Evolutionary conservation across 75 land plant species (phyloP), one percentile per base, ranked within the genome.

Genomic region (Cupressus sempervirens): DNA sequence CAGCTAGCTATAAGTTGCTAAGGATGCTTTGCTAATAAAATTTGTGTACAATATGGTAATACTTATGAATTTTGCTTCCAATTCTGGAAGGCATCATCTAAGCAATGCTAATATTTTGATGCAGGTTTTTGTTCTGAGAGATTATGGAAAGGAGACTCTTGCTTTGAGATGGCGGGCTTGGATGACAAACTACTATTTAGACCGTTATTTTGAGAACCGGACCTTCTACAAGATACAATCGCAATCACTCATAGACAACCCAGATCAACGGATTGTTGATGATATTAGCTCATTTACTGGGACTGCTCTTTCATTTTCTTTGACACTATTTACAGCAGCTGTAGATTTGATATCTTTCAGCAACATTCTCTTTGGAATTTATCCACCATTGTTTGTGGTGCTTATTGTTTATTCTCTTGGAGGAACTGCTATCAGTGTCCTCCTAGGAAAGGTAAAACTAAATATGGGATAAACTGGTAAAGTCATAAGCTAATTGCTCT

Each of bases 221-320:
- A 92, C 94, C 23, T 98, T 96, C 82, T 98, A 98, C 86, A 93
- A 93, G 76, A 98, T 98, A 68, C 99, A 98, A 54, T 96, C 99
- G 29, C 98, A 96, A 76, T 93, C 99, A 73, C 87, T 96, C 13
- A 91, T 98, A 86, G 99, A 98, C 83, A 97, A 97, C 88, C 99
- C 99, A 81, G 99, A 98, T 88, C 99, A 98, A 83, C 92, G 99
- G 48, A 94, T 98, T 84, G 99, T 98, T 53, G 99, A 98, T 90
- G 99, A 97, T 83, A 70, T 98, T 45, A 96, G 95, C 84, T 86
- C 98, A 23, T 98, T 98, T 85, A 96, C 99, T 65, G 96, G 93
- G 85, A 98, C 96, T 48, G 94, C 99, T 41, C 92, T 98, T 34
- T 83, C 94, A 36, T 98, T 98, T 88, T 90, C 97, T 74, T 86